Evolutionary conservation across 257 asterid genomes (phyloP), one percentile per base, ranked within the genome.

Genomic region (Solanum chilense): DNA sequence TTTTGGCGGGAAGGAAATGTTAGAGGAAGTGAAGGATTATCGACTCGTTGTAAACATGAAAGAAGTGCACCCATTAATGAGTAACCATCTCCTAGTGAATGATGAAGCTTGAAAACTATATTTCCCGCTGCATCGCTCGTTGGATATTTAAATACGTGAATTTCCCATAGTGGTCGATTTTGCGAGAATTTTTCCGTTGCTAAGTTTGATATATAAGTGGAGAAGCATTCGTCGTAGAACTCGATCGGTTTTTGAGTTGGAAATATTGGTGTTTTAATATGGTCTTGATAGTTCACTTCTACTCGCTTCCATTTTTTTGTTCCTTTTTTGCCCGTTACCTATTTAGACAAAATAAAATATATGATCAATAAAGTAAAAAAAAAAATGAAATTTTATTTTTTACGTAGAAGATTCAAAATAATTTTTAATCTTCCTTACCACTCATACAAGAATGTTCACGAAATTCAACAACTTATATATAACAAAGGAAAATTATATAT

Each of bases 61-160:
- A 95, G 93, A 29, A 95, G 95, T 20, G 96, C 98, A 15, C 98
- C 98, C 96, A 94, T 93, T 3, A 95, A 86, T 0, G 98, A 93
- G 88, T 86, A 95, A 77, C 98, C 98, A 77, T 95, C 98, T 7
- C 96, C 98, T 5, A 95, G 92, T 3, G 98, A 84, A 69, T 95
- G 98, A 75, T 95, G 98, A 20, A 95, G 96, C 74, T 91, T 94
- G 88, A 95, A 94, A 3, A 92, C 77, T 1, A 92, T 0, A 60
- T 41, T 90, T 11, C 96, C 95, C 1, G 91, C 93, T 1, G 96
- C 91, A 31, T 84, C 80, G 3, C 35, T 92, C 0, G 96, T 93
- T 2, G 96, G 94, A 86, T 95, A 93, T 56, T 92, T 92, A 89
- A 94, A 41, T 20, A 95, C 8, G 90, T 95, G 98, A 85, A 95